Evolutionary conservation across 2,329 filamentous ascomycete species (phyloP).

Genomic region (Colletotrichum cereale): DNA sequence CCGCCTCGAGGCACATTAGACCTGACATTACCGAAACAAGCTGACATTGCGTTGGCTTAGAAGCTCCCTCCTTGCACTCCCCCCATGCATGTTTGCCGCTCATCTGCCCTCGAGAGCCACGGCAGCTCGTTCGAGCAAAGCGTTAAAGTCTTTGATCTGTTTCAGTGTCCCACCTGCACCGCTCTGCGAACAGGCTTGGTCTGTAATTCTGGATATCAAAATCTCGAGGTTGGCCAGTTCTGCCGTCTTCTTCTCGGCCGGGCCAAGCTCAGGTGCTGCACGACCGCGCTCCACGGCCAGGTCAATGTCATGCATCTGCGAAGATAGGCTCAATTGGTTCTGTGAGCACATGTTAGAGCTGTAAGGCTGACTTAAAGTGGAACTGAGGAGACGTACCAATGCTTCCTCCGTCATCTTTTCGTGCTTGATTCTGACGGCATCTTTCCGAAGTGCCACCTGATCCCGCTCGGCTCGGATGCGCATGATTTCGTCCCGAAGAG

Average conservation of each 20-base stretch:
- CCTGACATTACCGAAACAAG: conserved; percentile 12
- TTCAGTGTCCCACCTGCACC: conserved; percentile 65
- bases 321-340: conserved; percentile 67
- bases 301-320: conserved; percentile 72
- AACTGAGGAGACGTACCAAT: conserved; percentile 55
- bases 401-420: conserved; percentile 66
- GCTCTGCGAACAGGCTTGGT: conserved; percentile 64
- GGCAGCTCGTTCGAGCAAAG: conserved; percentile 72
- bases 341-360: conserved; percentile 39
- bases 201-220: conserved; percentile 65
- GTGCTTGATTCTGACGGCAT: conserved; percentile 71
- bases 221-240: conserved; percentile 70
- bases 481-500: conserved; percentile 71
- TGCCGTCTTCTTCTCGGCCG: conserved; percentile 60
- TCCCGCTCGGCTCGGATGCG: conserved; percentile 70
- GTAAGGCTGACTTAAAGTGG: conserved; percentile 17
- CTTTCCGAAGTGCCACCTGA: conserved; percentile 72
- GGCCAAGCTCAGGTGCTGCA: conserved; percentile 60
- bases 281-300: conserved; percentile 65
- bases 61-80: background rate
- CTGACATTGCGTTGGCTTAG: background rate
- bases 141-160: conserved; percentile 72
- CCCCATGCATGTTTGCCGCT: background rate
- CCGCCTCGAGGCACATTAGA: background rate
- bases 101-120: conserved; percentile 61